Percentiles rank a stretch among this genome's conserved stretches.
phyloP scores from a whole-genome alignment of 2,329 filamentous ascomycete species.

The Arthrobotrys megalospora region DNA sequence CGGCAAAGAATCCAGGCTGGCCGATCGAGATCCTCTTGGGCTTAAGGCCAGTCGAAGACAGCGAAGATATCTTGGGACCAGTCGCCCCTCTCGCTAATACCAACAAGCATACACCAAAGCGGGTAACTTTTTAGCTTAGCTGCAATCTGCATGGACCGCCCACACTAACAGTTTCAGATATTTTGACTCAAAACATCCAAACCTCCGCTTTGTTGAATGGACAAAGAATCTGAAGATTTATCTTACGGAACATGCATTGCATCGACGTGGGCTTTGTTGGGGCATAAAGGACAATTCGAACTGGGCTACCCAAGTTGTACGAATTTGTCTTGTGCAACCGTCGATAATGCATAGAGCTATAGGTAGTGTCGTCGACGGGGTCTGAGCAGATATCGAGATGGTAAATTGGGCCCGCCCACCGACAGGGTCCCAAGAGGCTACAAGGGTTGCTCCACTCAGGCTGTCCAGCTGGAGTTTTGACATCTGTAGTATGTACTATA shows the following conservation, averaged over 20 bases:
- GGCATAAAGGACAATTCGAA: neutral
- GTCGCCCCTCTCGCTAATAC: constrained; percentile 44
- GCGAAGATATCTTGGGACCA: constrained; percentile 54
- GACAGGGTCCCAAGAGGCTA: constrained; percentile 7
- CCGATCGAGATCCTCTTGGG: constrained; percentile 51
- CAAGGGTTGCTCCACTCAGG: constrained; percentile 17
- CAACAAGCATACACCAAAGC: constrained; percentile 51
- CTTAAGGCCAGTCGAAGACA: constrained; percentile 30
- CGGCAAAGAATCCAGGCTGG: constrained; percentile 53
- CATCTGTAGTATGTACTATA: constrained; percentile 30
- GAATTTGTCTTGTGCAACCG: constrained; percentile 1
- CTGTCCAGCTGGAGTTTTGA: constrained; percentile 29
- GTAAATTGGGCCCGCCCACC: constrained; percentile 10
- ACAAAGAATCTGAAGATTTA: neutral
- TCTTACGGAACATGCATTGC: neutral
- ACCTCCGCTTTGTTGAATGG: constrained; percentile 40
- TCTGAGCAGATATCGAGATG: constrained; percentile 31
- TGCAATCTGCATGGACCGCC: constrained; percentile 34
- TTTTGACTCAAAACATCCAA: constrained; percentile 54
- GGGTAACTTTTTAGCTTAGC: constrained; percentile 48
- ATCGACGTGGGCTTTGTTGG: neutral
- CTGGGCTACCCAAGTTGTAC: neutral
- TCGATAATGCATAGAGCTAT: neutral
- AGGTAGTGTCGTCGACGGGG: neutral
- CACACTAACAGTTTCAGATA: constrained; percentile 61